Conservation (phyloP, 768 basidiomycete genomes). For the Mycena olivaceomarginata region DNA sequence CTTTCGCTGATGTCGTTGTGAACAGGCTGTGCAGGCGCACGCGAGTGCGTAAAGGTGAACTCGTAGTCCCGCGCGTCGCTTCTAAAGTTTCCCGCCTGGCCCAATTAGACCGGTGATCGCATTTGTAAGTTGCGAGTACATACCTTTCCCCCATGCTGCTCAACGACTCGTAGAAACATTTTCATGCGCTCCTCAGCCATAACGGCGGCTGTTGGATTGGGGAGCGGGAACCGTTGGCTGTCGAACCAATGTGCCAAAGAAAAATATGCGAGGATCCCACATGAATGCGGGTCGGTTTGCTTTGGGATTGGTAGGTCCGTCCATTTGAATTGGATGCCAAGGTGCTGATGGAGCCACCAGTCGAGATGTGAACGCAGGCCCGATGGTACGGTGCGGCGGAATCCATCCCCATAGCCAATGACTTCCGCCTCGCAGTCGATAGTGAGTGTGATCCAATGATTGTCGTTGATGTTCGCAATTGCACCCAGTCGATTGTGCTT, state of each 20-base stretch:
- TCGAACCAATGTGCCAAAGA: slow-evolving; percentile 17
- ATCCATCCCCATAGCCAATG: no score
- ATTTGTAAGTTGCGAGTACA: slow-evolving; percentile 13
- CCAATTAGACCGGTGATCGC: neutral
- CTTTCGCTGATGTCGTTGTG: neutral
- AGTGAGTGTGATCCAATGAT: no score
- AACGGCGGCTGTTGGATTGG: neutral
- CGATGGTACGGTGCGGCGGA: no score
- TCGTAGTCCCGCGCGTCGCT: slow-evolving; percentile 11
- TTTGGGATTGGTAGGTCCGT: slow-evolving; percentile 8
- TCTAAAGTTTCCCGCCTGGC: neutral
- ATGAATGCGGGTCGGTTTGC: no score
- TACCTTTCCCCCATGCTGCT: slow-evolving; percentile 15
- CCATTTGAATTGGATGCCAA: no score
- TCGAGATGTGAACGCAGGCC: no score
- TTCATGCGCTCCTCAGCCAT: slow-evolving; percentile 32
- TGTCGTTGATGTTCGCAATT: no score
- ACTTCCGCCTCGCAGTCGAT: no score
- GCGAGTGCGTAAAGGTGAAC: slow-evolving; percentile 18
- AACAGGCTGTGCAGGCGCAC: neutral
- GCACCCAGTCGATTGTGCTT: no score
- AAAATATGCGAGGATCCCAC: slow-evolving; percentile 7
- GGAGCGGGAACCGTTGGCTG: slow-evolving; percentile 19
- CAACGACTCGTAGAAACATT: slow-evolving; percentile 22
- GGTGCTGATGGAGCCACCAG: no score